phyloP scores from a whole-genome alignment of 2,329 filamentous ascomycete genomes.

The Colletotrichum nymphaeae region DNA sequence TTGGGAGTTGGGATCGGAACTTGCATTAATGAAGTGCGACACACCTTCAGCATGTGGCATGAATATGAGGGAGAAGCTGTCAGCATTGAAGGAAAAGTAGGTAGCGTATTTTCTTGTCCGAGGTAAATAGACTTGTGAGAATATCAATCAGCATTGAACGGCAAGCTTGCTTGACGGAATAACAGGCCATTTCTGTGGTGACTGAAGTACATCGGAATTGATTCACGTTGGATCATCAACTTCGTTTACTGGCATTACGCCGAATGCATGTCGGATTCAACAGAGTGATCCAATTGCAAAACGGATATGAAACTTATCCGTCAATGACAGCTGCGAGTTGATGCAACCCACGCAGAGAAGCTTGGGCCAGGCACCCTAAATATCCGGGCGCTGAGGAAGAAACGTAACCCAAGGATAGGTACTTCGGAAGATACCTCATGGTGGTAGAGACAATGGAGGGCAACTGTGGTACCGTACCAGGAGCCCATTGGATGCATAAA shows the following conservation, averaged over 20 bases:
- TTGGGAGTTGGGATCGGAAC: constrained; percentile 16
- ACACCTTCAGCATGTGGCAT: constrained; percentile 17
- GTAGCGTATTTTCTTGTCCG: neutral
- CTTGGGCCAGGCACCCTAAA: neutral
- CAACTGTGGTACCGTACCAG: too few species aligned
- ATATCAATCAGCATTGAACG: neutral
- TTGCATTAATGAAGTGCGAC: constrained; percentile 32
- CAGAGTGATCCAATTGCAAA: constrained; percentile 9
- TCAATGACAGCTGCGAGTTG: constrained; percentile 1
- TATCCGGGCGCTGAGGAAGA: neutral
- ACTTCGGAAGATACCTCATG: neutral
- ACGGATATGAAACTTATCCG: constrained; percentile 21
- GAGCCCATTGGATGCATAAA: constrained; percentile 19
- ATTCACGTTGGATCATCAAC: neutral
- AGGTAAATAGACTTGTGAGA: neutral
- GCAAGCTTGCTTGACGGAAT: neutral
- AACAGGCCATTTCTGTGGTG: too few species aligned
- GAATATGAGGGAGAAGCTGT: constrained; percentile 15
- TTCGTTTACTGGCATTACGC: constrained; percentile 14
- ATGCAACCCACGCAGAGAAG: constrained; percentile 6
- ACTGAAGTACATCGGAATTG: too few species aligned
- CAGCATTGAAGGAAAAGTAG: constrained; percentile 10
- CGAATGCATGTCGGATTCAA: neutral
- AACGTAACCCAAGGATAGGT: neutral
- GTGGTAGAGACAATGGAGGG: too few species aligned